Base-by-base conservation (phyloP, 495 filamentous ascomycete genomes). In the Daldinia caldariorum region DNA sequence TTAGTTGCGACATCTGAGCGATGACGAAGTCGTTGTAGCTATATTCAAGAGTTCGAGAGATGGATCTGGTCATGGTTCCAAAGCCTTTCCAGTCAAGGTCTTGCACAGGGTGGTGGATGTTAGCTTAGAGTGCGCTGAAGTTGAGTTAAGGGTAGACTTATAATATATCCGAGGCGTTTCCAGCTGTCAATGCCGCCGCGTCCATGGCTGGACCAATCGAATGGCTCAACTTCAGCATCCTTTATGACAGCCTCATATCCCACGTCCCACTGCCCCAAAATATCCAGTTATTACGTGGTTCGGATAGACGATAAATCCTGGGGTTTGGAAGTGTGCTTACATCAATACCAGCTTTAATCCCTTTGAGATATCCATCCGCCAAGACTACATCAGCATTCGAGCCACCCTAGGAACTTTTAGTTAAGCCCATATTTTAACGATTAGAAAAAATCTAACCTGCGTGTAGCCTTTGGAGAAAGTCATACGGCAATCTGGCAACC, bases 351-450 rank as follows among this genome's bases (percentile, higher is more conserved):
- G 77, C 83, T 0, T 79, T 76, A 5, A 92, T 81, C 6, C 87
- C 88, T 69, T 94, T 94, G 18, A 93, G 37, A 67, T 88, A 93
- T 0, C 86, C 86, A 73, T 94, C 91, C 0, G 85, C 87, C 10
- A 94, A 76, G 3, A 94, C 76, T 29, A 90, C 86, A 70, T 94
- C 91, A n/a, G 91, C 91, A 66, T 94, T 93, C 0, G 90, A 92
- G 0, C 91, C 91, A 22, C 91, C 92, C 79, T 92, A 85, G 0
- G 9, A 54, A 31, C 4, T 47, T 35, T 64, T 41, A 61, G 70
- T 57, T 53, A 20, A 31, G 29, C 53, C 32, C 12, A 9, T 41
- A 14, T 34, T 26, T 26, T 26, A 26, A 3, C 26, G 26, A 26
- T 6, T 6, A n/a, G n/a, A 37, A 6, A 6, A 10, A 13, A 54